phyloP scores from a whole-genome alignment of 192 early-diverging fungal genomes.

The Chytriomyces hyalinus region DNA sequence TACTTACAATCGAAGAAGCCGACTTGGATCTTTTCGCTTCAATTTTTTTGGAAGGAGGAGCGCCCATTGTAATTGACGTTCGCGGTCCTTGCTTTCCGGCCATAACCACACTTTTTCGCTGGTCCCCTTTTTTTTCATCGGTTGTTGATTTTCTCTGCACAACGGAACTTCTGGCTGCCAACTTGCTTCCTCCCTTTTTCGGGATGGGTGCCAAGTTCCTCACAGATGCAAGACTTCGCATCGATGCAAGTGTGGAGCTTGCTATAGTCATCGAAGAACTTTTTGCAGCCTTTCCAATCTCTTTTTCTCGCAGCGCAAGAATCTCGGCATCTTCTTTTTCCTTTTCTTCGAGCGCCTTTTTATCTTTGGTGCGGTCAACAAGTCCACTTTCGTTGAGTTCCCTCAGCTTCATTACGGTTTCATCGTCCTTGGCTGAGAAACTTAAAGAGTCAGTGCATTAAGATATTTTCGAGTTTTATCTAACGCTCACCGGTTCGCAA shows the following conservation, averaged over 20 bases:
- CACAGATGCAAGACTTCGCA: no score
- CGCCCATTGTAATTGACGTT: neutral
- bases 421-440: conserved; percentile 35
- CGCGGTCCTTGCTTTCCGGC: neutral
- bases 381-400: conserved; percentile 43
- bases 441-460: neutral
- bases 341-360: conserved; percentile 15
- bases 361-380: conserved; percentile 29
- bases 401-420: conserved; percentile 39
- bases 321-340: conserved; percentile 22
- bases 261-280: neutral
- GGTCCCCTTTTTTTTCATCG: neutral
- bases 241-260: neutral
- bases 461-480: neutral
- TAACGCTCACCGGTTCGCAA: conserved; percentile 18
- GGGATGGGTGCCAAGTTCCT: no score
- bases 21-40: conserved; percentile 11
- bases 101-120: neutral
- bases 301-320: conserved; percentile 5
- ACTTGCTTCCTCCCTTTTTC: neutral
- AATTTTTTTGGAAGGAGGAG: neutral
- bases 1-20: conserved; percentile 1
- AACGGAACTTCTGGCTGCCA: neutral
- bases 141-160: neutral
- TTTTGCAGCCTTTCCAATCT: neutral